Base-by-base conservation (phyloP, 495 filamentous ascomycete species). In the Lophium mytilinum region DNA sequence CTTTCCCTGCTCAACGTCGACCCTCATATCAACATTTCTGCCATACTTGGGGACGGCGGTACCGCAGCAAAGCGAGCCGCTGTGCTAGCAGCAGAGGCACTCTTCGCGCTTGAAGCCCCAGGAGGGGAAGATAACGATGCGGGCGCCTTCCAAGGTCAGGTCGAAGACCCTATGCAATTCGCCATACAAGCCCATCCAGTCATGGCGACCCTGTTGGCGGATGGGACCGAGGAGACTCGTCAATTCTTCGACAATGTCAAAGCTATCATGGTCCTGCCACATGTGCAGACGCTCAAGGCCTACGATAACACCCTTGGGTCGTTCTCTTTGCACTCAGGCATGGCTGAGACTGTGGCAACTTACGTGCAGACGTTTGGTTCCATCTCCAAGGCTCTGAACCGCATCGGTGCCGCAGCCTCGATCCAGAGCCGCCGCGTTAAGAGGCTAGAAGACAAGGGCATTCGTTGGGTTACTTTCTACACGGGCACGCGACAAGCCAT, bases 291-390 rank as follows among this genome's bases (percentile, higher is more conserved):
- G 47, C 47, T 50, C 47, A 50, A 30, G 47, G 47, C 47, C 47
- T 50, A 50, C 47, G 47, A 50, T 50, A 50, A 50, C 47, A 50
- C 47, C 47, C 47, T 50, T 50, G 47, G 47, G 47, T 50, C 47
- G 24, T 50, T 50, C 47, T 50, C 47, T 50, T 50, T 50, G 47
- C 47, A 50, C 47, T 50, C 47, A 50, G 47, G 47, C 47, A 50
- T 50, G 24, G 47, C 47, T 50, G 47, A 50, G 47, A 50, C 47
- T 50, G 47, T 50, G 47, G 47, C 47, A 50, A 33, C 47, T 18
- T 50, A 50, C 47, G 47, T 50, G 47, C 47, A 50, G 47, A 50
- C 47, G 47, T 50, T 50, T 50, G 47, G 47, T 50, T 50, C 47
- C 47, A 50, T 50, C 47, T 50, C 24, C 47, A 50, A 50, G 47